phyloP scores from a whole-genome alignment of 2,329 filamentous ascomycete genomes.

The Aotearoamyces nothofagi region DNA sequence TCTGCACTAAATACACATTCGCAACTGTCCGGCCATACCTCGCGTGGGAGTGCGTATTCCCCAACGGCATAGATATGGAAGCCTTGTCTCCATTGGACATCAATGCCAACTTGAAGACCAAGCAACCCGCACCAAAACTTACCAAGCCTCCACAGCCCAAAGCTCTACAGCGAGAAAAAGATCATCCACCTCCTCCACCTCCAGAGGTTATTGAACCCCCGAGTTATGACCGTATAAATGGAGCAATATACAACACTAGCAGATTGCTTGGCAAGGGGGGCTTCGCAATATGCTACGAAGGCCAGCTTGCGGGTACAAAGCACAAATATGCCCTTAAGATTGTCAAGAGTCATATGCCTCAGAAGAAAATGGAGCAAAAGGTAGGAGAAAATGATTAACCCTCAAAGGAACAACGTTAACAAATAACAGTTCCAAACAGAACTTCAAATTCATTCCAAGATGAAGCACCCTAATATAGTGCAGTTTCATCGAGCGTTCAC shows the following conservation, averaged over 20 bases:
- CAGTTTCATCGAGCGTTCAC: slow-evolving; percentile 91
- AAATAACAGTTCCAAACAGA: slow-evolving; percentile 55
- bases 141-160: slow-evolving; percentile 36
- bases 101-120: slow-evolving; percentile 39
- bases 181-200: slow-evolving; percentile 51
- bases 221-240: slow-evolving; percentile 52
- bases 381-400: slow-evolving; percentile 24
- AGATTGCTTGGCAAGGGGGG: slow-evolving; percentile 66
- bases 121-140: slow-evolving; percentile 25
- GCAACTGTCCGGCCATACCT: slow-evolving; percentile 6
- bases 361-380: slow-evolving; percentile 69
- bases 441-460: slow-evolving; percentile 95
- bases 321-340: slow-evolving; percentile 67
- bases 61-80: slow-evolving; percentile 39
- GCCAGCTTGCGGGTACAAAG: slow-evolving; percentile 48
- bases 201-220: slow-evolving; percentile 43
- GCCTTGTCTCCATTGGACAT: slow-evolving; percentile 49
- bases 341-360: slow-evolving; percentile 68
- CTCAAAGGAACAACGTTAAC: slow-evolving; percentile 3
- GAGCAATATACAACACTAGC: slow-evolving; percentile 59
- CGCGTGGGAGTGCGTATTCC: slow-evolving; percentile 11
- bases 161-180: slow-evolving; percentile 34
- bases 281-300: slow-evolving; percentile 70
- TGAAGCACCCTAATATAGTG: slow-evolving; percentile 90
- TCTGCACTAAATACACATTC: slow-evolving; percentile 8